Conservation (phyloP, 2,329 filamentous ascomycete species). For the Keithomyces neogunnii region DNA sequence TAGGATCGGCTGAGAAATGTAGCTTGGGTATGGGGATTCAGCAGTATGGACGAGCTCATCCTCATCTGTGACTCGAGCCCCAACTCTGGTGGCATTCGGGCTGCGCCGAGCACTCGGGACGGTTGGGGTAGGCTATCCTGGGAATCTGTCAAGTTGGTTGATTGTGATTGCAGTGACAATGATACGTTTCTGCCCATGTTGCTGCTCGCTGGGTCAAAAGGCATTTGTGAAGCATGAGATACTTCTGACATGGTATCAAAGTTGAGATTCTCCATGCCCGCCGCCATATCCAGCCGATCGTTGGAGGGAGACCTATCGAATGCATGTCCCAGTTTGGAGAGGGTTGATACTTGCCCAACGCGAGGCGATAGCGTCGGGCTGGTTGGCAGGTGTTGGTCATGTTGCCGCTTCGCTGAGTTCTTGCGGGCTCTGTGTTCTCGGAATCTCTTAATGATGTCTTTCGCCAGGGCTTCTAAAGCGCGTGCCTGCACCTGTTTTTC, state of each 20-base stretch:
- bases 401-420: constrained; percentile 24
- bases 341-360: background rate
- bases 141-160: constrained; percentile 11
- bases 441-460: constrained; percentile 70
- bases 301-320: constrained; percentile 7
- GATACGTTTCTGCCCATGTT: constrained; percentile 13
- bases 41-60: constrained; percentile 29
- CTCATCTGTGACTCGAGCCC: constrained; percentile 26
- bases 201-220: constrained; percentile 13
- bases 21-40: constrained; percentile 28
- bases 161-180: constrained; percentile 14
- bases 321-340: constrained; percentile 10
- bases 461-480: constrained; percentile 62
- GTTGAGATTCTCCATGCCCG: constrained; percentile 12
- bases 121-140: constrained; percentile 12
- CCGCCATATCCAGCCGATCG: constrained; percentile 12
- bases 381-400: constrained; percentile 1
- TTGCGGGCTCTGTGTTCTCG: constrained; percentile 57
- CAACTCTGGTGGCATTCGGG: constrained; percentile 13
- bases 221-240: constrained; percentile 15
- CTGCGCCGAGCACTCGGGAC: constrained; percentile 16
- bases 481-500: constrained; percentile 47
- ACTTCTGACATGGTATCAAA: constrained; percentile 17
- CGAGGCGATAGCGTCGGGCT: background rate
- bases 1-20: constrained; percentile 26